Percentiles rank a stretch among this genome's conserved stretches.
Evolutionary conservation across 2,329 filamentous ascomycete genomes (phyloP).

Genomic region (Penicillium sclerotiorum): DNA sequence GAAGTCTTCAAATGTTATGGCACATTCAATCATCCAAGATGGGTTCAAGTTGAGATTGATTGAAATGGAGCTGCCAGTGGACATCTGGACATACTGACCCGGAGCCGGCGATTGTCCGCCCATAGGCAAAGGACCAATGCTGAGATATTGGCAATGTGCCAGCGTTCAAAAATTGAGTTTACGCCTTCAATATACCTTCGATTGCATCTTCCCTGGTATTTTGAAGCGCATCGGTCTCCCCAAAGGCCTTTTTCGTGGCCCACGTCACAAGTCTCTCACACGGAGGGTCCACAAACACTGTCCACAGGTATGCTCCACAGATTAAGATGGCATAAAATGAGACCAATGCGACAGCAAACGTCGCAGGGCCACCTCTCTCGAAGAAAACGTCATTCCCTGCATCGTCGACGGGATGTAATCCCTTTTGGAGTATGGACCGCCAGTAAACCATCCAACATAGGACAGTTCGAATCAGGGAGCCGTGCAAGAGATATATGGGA

Average conservation of each 20-base stretch:
- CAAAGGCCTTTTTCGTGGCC: not conserved
- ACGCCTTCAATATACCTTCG: not conserved
- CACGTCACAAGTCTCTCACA: not conserved
- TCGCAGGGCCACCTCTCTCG: not conserved
- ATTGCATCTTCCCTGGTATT: not conserved
- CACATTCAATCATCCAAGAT: no score
- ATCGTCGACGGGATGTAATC: slow-evolving; percentile 2
- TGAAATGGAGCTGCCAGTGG: no score
- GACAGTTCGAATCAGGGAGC: slow-evolving; percentile 29
- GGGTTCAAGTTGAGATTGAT: no score
- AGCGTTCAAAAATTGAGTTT: no score
- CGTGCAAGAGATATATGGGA: slow-evolving; percentile 33
- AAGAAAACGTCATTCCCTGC: not conserved
- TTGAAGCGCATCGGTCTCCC: not conserved
- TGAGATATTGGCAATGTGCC: no score
- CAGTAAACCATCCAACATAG: slow-evolving; percentile 28
- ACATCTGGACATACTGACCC: no score
- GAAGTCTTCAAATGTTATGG: no score
- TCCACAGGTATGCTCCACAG: not conserved
- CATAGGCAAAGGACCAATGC: no score
- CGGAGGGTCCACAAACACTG: not conserved
- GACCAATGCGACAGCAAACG: not conserved
- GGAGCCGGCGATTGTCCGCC: no score
- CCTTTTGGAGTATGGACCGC: slow-evolving; percentile 4
- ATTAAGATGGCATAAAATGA: not conserved